These are phyloP conservation scores for Galerina marginata DNA, from an alignment of 768 basidiomycete species.

Conservation along the genomic window DNA sequence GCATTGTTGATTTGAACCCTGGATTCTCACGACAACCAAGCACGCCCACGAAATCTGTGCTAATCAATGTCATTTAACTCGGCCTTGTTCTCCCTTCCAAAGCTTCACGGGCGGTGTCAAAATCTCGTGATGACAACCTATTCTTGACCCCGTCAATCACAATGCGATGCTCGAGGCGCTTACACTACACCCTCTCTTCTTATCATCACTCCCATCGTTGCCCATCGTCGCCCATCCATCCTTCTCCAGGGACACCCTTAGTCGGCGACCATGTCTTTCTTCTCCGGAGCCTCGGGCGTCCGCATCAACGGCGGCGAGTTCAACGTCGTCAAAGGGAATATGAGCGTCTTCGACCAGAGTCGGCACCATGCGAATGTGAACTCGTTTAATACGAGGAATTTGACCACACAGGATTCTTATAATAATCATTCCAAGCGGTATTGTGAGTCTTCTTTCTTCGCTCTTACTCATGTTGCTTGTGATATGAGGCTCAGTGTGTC, in stretches of 20 bases:
- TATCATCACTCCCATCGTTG: background rate
- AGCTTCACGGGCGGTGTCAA: background rate
- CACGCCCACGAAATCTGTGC: too few species aligned
- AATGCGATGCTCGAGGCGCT: background rate
- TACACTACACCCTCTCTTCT: background rate
- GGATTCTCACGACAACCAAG: too few species aligned
- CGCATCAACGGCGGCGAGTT: conserved; percentile 22
- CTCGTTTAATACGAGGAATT: conserved; percentile 18
- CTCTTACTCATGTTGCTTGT: background rate
- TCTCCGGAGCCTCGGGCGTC: conserved; percentile 15
- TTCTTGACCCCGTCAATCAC: background rate
- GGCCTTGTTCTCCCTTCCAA: too few species aligned
- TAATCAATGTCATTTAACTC: too few species aligned
- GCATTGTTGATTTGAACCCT: too few species aligned
- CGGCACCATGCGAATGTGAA: conserved; percentile 17
- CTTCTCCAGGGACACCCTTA: background rate
- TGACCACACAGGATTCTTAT: conserved; percentile 3
- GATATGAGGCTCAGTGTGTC: background rate
- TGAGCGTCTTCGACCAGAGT: conserved; percentile 16
- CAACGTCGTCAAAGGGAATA: conserved; percentile 12
- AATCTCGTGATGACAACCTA: conserved; percentile 2
- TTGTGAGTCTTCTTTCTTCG: conserved; percentile 1
- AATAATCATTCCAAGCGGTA: conserved; percentile 2
- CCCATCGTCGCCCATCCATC: background rate
- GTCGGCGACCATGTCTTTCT: conserved; percentile 17